phyloP scores from a whole-genome alignment of 2,329 filamentous ascomycete species.

The Pseudonectria foliicola region DNA sequence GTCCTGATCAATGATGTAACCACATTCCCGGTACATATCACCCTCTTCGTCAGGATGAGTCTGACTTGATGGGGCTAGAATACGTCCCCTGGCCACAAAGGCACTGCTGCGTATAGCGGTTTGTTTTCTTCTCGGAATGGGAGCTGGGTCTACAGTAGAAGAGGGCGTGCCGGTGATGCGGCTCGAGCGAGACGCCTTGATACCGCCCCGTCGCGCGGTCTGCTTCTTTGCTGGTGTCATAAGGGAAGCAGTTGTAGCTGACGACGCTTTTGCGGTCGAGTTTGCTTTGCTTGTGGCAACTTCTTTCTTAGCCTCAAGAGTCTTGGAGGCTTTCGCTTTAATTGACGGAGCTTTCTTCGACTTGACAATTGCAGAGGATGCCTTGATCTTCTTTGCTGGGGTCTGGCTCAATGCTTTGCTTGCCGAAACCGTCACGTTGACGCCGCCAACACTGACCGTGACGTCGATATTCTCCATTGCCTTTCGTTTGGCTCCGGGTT shows the following conservation, averaged over 20 bases:
- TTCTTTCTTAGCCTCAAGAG: background rate
- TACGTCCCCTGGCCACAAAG: slow-evolving; percentile 16
- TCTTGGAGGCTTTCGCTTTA: slow-evolving; percentile 1
- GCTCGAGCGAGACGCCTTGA: background rate
- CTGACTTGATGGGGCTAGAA: slow-evolving; percentile 5
- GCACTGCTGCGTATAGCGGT: slow-evolving; percentile 22
- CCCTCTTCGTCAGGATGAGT: background rate
- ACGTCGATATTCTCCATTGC: slow-evolving; percentile 2
- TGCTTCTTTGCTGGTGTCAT: slow-evolving; percentile 6
- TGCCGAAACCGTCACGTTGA: background rate
- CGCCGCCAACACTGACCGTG: background rate
- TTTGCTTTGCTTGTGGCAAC: slow-evolving; percentile 1
- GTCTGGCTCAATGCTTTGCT: background rate
- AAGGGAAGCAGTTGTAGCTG: background rate
- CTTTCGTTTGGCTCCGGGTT: slow-evolving; percentile 24
- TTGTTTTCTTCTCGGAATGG: slow-evolving; percentile 7
- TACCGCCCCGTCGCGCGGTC: slow-evolving; percentile 10
- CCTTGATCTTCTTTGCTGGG: slow-evolving; percentile 12
- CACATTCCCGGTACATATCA: too few species aligned
- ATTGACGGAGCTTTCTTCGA: background rate
- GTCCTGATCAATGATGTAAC: slow-evolving; percentile 2
- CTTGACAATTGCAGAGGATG: background rate
- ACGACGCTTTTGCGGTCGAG: background rate
- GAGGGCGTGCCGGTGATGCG: background rate
- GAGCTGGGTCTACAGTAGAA: background rate